Percentiles rank a stretch among this genome's conserved stretches.
Evolutionary conservation across 148 eudicot species (phyloP).

Genomic region (Arbutus unedo): DNA sequence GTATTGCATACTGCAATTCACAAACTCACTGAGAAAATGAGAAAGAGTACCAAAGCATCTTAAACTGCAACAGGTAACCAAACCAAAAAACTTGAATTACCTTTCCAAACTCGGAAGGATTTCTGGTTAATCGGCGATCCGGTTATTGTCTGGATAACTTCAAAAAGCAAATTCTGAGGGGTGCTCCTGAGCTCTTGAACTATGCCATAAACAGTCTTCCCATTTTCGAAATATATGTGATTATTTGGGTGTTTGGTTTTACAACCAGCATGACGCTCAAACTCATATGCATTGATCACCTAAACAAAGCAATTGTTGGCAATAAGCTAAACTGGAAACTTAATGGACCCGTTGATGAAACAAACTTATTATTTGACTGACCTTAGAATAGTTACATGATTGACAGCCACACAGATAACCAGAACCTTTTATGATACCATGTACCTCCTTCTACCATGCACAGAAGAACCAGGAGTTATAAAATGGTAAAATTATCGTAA

Average conservation of each 20-base stretch:
- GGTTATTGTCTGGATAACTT: slow-evolving; percentile 67
- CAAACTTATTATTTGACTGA: slow-evolving; percentile 22
- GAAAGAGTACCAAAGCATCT: not conserved
- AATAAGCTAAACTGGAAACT: not conserved
- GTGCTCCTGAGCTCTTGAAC: slow-evolving; percentile 81
- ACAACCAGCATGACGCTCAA: slow-evolving; percentile 85
- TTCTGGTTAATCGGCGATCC: slow-evolving; percentile 76
- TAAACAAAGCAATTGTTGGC: slow-evolving; percentile 19
- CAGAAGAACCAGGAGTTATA: slow-evolving; percentile 14
- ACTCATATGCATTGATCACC: slow-evolving; percentile 78
- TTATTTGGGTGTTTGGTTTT: slow-evolving; percentile 91
- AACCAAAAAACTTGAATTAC: slow-evolving; percentile 24
- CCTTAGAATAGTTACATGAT: slow-evolving; percentile 69
- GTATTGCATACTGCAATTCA: not conserved
- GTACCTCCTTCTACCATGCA: slow-evolving; percentile 59
- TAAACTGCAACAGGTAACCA: not conserved
- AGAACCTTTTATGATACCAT: slow-evolving; percentile 61
- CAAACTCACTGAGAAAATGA: not conserved
- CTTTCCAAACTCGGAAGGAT: slow-evolving; percentile 77
- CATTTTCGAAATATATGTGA: slow-evolving; percentile 86
- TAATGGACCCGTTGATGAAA: not conserved
- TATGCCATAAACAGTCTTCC: slow-evolving; percentile 72
- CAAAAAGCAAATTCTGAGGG: slow-evolving; percentile 65
- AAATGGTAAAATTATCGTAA: slow-evolving; percentile 11
- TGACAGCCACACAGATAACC: slow-evolving; percentile 85